These are phyloP conservation scores for Candida tetrigidarum DNA, from an alignment of 1,139 yeast species.

Conservation along the genomic window DNA sequence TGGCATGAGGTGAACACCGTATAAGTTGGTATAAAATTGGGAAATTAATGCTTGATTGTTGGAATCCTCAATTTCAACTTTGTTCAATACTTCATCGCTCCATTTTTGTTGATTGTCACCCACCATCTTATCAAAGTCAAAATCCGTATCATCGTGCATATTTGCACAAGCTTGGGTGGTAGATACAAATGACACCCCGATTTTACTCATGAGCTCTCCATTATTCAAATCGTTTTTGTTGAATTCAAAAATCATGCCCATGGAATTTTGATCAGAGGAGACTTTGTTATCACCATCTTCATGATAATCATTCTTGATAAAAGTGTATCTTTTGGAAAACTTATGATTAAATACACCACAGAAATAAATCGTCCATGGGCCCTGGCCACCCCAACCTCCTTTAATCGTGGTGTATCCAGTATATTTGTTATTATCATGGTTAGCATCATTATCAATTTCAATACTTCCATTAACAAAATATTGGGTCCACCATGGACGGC, in stretches of 20 bases:
- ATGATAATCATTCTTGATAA: constrained; percentile 13
- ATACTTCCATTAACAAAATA: constrained; percentile 30
- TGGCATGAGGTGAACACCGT: constrained; percentile 39
- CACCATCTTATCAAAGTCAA: constrained; percentile 26
- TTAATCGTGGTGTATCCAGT: constrained; percentile 28
- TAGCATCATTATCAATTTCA: constrained; percentile 19
- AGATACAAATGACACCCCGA: constrained; percentile 39
- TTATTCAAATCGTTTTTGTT: constrained; percentile 8
- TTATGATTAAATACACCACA: constrained; percentile 30
- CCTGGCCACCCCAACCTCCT: constrained; percentile 39
- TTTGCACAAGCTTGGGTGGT: constrained; percentile 34
- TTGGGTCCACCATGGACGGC: constrained; percentile 38
- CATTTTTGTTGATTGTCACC: constrained; percentile 26
- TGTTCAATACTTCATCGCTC: constrained; percentile 31
- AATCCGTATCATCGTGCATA: constrained; percentile 17
- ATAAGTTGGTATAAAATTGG: constrained; percentile 33
- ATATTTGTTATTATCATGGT: constrained; percentile 22
- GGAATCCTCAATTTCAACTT: constrained; percentile 22
- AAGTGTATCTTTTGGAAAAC: constrained; percentile 20
- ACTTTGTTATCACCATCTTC: constrained; percentile 11
- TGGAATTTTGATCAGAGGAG: constrained; percentile 20
- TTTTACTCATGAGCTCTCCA: constrained; percentile 22
- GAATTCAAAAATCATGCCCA: constrained; percentile 28
- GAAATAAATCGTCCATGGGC: constrained; percentile 32
- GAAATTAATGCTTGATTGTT: constrained; percentile 26